Conservation (phyloP, 768 basidiomycete species). For the Macrolepiota albuminosa region DNA sequence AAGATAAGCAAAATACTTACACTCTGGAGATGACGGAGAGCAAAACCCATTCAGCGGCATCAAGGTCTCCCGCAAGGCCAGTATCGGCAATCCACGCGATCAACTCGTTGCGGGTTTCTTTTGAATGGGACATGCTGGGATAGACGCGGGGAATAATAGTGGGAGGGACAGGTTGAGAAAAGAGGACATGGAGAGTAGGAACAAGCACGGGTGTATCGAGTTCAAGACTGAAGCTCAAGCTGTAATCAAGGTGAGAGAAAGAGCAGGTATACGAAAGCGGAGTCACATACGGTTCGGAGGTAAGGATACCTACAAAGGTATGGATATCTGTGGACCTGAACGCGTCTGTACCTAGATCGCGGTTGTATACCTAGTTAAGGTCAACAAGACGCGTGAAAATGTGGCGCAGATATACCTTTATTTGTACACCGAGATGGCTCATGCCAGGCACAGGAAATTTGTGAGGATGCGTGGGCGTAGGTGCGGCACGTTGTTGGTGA, state of each 20-base stretch:
- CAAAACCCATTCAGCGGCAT: constrained; percentile 74
- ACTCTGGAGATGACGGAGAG: constrained; percentile 55
- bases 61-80: constrained; percentile 60
- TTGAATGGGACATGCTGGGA: constrained; percentile 20
- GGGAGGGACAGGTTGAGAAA: constrained; percentile 34
- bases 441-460: constrained; percentile 58
- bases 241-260: constrained; percentile 16
- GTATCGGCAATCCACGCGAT: constrained; percentile 72
- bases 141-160: constrained; percentile 36
- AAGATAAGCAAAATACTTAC: constrained; percentile 36
- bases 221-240: constrained; percentile 38
- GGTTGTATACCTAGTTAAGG: constrained; percentile 52
- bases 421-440: constrained; percentile 63
- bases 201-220: constrained; percentile 32
- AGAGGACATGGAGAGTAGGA: constrained; percentile 70
- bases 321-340: constrained; percentile 59
- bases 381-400: not conserved
- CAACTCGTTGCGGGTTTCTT: constrained; percentile 44
- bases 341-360: constrained; percentile 30
- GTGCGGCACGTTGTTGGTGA: not conserved
- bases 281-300: constrained; percentile 54
- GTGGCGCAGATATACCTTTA: constrained; percentile 46
- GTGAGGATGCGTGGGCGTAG: constrained; percentile 33
- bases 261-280: not conserved
- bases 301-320: constrained; percentile 72